Conservation (phyloP, 306 rosid genomes). For the Lablab purpureus region DNA sequence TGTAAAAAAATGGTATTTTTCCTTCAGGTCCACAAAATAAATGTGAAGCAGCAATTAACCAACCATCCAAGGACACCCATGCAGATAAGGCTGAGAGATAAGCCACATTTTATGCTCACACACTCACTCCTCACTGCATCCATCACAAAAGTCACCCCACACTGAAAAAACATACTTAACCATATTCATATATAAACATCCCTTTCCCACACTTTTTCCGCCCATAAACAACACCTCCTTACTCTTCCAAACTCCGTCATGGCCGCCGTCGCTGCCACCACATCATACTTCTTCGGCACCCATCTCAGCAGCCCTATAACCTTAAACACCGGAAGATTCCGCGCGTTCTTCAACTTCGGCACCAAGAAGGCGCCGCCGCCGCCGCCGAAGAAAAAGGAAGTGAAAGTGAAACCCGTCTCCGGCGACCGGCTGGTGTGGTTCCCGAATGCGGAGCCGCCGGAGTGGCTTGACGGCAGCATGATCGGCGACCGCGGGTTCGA, state of each 20-base stretch:
- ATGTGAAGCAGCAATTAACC: slow-evolving; percentile 50
- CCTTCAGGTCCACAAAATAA: slow-evolving; percentile 51
- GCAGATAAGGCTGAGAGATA: slow-evolving; percentile 69
- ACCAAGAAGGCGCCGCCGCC: slow-evolving; percentile 45
- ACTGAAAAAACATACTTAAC: background rate
- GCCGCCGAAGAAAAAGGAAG: slow-evolving; percentile 50
- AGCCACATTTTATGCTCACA: slow-evolving; percentile 41
- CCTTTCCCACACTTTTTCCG: slow-evolving; percentile 42
- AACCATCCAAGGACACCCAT: slow-evolving; percentile 45
- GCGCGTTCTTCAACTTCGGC: slow-evolving; percentile 55
- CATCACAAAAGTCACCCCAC: slow-evolving; percentile 27
- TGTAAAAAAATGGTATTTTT: background rate
- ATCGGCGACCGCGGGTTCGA: slow-evolving; percentile 82
- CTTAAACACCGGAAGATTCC: slow-evolving; percentile 51
- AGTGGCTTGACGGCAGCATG: slow-evolving; percentile 77
- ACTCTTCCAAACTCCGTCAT: slow-evolving; percentile 34
- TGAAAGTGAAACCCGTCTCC: background rate
- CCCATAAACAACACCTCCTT: background rate
- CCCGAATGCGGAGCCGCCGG: slow-evolving; percentile 66
- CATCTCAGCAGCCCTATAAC: slow-evolving; percentile 28
- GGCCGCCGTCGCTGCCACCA: slow-evolving; percentile 61
- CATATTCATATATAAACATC: background rate
- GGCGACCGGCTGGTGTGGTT: slow-evolving; percentile 66
- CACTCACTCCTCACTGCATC: slow-evolving; percentile 35
- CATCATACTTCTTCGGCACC: slow-evolving; percentile 69